Conservation (phyloP, 2,329 filamentous ascomycete genomes). For the Colletotrichum agaves region DNA sequence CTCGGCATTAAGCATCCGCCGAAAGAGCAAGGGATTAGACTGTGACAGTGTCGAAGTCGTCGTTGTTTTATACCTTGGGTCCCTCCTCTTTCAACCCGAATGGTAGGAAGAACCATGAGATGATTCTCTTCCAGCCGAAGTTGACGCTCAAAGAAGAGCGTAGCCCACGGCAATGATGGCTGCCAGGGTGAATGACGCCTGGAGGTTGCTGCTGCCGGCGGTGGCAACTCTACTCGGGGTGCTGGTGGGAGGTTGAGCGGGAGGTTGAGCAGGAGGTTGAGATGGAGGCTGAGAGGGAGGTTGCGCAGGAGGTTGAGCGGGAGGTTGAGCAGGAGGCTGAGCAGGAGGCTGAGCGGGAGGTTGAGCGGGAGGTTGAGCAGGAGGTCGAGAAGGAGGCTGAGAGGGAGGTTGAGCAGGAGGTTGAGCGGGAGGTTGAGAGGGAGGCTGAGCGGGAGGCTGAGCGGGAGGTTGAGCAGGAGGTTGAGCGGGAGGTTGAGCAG, state of each 20-base stretch:
- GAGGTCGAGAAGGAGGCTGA: not conserved
- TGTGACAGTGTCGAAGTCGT: not conserved
- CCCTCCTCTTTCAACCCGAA: not conserved
- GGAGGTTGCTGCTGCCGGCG: constrained; percentile 24
- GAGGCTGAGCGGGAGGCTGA: not conserved
- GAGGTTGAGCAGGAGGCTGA: not conserved
- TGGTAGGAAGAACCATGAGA: not conserved
- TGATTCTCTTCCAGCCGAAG: not conserved
- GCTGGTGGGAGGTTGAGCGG: not conserved
- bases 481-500: not conserved
- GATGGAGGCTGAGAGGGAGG: not conserved
- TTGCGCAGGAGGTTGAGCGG: not conserved
- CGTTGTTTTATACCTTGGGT: not conserved
- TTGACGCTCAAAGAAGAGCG: constrained; percentile 23
- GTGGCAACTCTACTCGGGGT: constrained; percentile 19
- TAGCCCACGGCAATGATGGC: constrained; percentile 11
- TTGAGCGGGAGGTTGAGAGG: not conserved
- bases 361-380: not conserved
- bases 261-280: not conserved
- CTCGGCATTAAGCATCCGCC: no score
- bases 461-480: not conserved
- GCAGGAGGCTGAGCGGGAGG: not conserved
- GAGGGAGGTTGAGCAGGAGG: not conserved
- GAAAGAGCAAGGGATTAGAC: no score
- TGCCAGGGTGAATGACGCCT: constrained; percentile 22